Evolutionary conservation across 2,329 filamentous ascomycete genomes (phyloP), one percentile per base, ranked within the genome.

Genomic region (Rutstroemia sydowiana): DNA sequence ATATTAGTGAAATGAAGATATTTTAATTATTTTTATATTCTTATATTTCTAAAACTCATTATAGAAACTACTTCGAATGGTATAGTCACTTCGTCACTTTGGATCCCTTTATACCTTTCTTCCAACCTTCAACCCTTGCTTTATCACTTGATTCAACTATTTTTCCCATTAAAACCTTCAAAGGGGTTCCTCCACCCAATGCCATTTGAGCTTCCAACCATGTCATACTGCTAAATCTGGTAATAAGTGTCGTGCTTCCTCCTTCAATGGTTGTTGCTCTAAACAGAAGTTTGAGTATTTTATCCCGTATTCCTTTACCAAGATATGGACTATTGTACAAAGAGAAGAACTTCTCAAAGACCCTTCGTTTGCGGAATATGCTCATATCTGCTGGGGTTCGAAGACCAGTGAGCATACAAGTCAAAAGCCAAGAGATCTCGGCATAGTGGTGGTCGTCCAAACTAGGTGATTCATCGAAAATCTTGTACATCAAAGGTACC

Each of bases 221-320:
- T 58, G 78, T 84, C 48, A 92, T 66, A 18, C 87, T 72, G 14
- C 87, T 88, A 40, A 85, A 83, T 52, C 90, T 75, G 1, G 89
- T 95, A 34, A 89, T 76, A 42, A 95, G 73, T n/a, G 86, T 92
- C 4, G 84, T 87, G 66, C 86, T 88, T 1, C 87, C 89, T 1
- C 79, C 82, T 28, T 82, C 77, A 30, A 91, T 78, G 42, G 75
- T 76, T 0, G 81, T 82, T 2, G 84, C 82, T 37, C 85, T 77
- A 61, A 84, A 84, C 14, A 95, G 59, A 20, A 93, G 75, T 64
- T 71, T 69, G 26, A 81, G 64, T 13, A 81, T 69, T 58, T 83
- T 81, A 48, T 78, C 80, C 53, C 81, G 80, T 16, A 73, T 68
- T 4, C 58, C 60, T 30, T 54, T 45, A 3, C 78, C 74, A 54